Evolutionary conservation across 108 stramenopile genomes (phyloP), one percentile per base, ranked within the genome.

Genomic region (Cyclostephanos tholiformis): DNA sequence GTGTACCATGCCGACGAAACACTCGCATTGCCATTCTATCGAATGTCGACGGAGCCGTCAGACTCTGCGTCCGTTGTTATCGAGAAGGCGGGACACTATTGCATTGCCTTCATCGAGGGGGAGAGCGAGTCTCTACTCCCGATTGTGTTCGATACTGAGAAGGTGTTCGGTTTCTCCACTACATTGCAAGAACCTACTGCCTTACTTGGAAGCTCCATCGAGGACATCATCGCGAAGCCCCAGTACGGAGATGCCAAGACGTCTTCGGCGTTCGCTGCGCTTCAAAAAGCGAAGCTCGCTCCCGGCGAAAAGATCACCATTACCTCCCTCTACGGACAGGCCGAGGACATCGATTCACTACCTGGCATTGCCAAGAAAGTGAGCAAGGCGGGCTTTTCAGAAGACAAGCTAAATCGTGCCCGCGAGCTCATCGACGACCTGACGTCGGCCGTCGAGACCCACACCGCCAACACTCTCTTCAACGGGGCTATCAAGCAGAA

Each of bases 191-290:
- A 71, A 14, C 95, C 97, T 19, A 56, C 58, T 65, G 95, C 86
- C 19, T 72, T 95, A 43, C 25, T 67, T 44, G 69, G 69, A 14
- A 64, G 67, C n/a, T 80, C 84, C 56, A 88, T 95, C 19, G 84
- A 85, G 41, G 85, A 87, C 4, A 89, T 94, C 70, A 80, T 91
- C 74, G 75, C 86, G 36, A 79, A 65, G 20, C 83, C 81, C 23
- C 95, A 98, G 84, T 95, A 85, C 68, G 94, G 93, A 53, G 90
- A 87, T 69, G 92, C 93, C 82, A 95, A 93, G 77, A 98, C 97
- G 12, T 94, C 95, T 22, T 91, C 89, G 14, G 92, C 97, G 6
- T 96, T 97, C 81, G 92, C 97, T 19, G 96, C 95, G 30, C 69
- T 90, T 22, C 69, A 82, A 65, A 71, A 77, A 50, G 74, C 91